Evolutionary conservation across 1,284 basidiomycete genomes (phyloP).

Genomic region (Ustilago shanxiensis): DNA sequence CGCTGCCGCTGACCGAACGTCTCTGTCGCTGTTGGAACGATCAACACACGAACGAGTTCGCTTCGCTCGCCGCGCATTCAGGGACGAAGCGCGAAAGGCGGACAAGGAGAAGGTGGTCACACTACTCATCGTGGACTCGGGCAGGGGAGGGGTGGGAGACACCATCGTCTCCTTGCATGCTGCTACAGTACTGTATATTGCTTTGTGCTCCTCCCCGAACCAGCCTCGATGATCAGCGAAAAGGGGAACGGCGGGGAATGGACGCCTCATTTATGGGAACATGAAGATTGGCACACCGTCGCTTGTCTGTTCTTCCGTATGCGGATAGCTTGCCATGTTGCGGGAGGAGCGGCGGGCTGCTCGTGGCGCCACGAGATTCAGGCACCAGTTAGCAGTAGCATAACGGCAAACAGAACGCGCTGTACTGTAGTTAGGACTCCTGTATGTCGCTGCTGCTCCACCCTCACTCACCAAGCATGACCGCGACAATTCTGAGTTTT

Average conservation of each 20-base stretch:
- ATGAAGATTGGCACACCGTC: no score
- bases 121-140: background rate
- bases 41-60: no score
- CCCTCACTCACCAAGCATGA: no score
- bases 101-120: no score
- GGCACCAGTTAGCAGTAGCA: no score
- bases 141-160: background rate
- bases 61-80: background rate
- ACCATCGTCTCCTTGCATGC: background rate
- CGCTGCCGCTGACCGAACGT: background rate
- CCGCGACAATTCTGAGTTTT: conserved; percentile 5
- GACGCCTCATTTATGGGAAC: background rate
- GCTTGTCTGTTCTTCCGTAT: background rate
- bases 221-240: background rate
- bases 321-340: background rate
- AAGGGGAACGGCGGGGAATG: background rate
- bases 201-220: background rate
- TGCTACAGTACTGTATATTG: no score
- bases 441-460: no score
- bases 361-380: no score
- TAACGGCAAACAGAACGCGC: no score
- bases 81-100: background rate
- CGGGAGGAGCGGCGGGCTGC: no score
- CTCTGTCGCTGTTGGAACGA: no score
- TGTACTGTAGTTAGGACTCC: no score